These are phyloP conservation scores for Besnoitia besnoiti DNA, from an alignment of 169 alveolate species.

Conservation along the genomic window DNA sequence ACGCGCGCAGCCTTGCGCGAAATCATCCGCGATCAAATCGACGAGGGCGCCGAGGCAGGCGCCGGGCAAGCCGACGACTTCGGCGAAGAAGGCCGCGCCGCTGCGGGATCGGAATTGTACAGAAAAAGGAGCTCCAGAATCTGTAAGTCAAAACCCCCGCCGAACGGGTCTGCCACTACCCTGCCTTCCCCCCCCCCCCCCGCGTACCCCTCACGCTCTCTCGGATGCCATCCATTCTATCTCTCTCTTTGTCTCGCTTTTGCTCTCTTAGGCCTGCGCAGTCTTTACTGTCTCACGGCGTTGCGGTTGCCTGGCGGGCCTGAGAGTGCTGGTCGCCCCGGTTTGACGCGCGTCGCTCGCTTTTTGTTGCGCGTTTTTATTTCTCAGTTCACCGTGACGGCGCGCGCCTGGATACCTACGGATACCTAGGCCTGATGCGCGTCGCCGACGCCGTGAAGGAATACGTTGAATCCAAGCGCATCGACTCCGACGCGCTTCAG, in stretches of 20 bases:
- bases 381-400: background rate
- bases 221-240: no score
- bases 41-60: background rate
- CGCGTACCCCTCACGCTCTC: no score
- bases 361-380: no score
- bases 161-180: no score
- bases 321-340: no score
- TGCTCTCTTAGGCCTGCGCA: no score
- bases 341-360: no score
- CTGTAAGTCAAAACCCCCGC: background rate
- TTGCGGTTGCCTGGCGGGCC: no score
- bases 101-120: no score
- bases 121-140: conserved; percentile 8
- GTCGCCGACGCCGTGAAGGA: background rate
- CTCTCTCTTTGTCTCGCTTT: no score
- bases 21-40: background rate
- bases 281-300: no score
- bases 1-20: background rate
- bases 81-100: background rate
- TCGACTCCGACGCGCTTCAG: conserved; percentile 15
- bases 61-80: background rate
- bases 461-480: background rate
- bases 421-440: background rate
- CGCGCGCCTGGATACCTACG: background rate
- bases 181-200: no score